Percentiles rank a stretch among this genome's conserved stretches.
phyloP scores from a whole-genome alignment of 495 filamentous ascomycete genomes.

The Penicillium subrubescens region DNA sequence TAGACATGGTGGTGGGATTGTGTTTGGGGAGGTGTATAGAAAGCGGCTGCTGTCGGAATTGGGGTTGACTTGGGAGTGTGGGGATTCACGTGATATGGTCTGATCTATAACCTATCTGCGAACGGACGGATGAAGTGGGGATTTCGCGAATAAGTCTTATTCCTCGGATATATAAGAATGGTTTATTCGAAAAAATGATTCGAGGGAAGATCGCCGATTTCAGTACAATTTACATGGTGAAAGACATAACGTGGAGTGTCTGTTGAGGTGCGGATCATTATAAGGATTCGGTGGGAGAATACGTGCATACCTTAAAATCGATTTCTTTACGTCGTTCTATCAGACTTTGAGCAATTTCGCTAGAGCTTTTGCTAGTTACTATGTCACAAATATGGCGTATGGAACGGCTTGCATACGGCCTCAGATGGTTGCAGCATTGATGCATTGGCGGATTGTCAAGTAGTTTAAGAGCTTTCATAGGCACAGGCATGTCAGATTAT shows the following conservation, averaged over 20 bases:
- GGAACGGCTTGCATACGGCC: not conserved
- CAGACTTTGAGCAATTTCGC: not conserved
- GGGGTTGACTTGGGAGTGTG: slow-evolving; percentile 18
- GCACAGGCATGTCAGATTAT: not conserved
- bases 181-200: too few relatives aligned
- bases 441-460: not conserved
- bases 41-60: slow-evolving; percentile 17
- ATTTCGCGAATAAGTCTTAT: not conserved
- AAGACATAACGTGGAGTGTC: not conserved
- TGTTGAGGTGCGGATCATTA: not conserved
- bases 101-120: slow-evolving; percentile 15
- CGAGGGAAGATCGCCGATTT: too few relatives aligned
- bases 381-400: too few relatives aligned
- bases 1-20: slow-evolving; percentile 28
- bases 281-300: not conserved
- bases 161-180: too few relatives aligned
- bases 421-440: not conserved
- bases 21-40: slow-evolving; percentile 6
- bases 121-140: not conserved
- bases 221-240: not conserved
- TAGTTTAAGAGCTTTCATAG: not conserved
- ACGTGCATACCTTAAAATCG: not conserved
- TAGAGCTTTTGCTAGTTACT: not conserved
- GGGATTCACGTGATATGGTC: slow-evolving; percentile 30
- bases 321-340: not conserved